These are phyloP conservation scores for Dentipellis sp. DNA, from an alignment of 768 basidiomycete species.

Conservation along the genomic window DNA sequence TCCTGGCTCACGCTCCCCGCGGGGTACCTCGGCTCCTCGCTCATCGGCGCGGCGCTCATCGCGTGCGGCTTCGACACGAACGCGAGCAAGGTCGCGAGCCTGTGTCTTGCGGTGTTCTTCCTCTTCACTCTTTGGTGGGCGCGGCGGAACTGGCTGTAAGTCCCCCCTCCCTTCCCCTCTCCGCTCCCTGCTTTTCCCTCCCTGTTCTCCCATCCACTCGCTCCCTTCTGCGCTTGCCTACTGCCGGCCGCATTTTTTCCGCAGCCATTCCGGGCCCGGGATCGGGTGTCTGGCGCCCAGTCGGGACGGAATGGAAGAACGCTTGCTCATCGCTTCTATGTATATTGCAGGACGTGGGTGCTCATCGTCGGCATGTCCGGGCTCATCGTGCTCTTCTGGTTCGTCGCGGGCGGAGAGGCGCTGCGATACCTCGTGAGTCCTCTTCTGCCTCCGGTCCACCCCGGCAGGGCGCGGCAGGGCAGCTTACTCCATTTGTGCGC, in stretches of 20 bases:
- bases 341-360: slow-evolving; percentile 53
- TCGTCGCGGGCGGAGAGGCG: slow-evolving; percentile 64
- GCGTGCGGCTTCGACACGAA: slow-evolving; percentile 85
- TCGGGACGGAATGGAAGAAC: neutral
- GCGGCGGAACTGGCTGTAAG: slow-evolving; percentile 62
- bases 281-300: neutral
- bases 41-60: slow-evolving; percentile 83
- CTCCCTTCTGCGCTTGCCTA: too few relatives aligned
- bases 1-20: slow-evolving; percentile 73
- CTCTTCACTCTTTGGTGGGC: slow-evolving; percentile 88
- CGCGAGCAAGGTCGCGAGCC: slow-evolving; percentile 75
- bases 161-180: neutral
- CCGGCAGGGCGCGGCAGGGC: neutral
- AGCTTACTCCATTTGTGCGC: neutral
- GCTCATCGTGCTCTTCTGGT: slow-evolving; percentile 77
- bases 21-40: slow-evolving; percentile 79
- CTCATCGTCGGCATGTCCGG: slow-evolving; percentile 75
- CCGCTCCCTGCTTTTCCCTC: too few relatives aligned
- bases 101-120: slow-evolving; percentile 81
- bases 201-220: neutral
- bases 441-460: neutral
- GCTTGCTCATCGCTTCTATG: neutral
- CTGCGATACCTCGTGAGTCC: slow-evolving; percentile 65
- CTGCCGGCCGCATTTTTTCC: too few relatives aligned
- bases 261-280: too few relatives aligned